Conservation (phyloP, 1,284 basidiomycete genomes). For the Ganoderma sinense region DNA sequence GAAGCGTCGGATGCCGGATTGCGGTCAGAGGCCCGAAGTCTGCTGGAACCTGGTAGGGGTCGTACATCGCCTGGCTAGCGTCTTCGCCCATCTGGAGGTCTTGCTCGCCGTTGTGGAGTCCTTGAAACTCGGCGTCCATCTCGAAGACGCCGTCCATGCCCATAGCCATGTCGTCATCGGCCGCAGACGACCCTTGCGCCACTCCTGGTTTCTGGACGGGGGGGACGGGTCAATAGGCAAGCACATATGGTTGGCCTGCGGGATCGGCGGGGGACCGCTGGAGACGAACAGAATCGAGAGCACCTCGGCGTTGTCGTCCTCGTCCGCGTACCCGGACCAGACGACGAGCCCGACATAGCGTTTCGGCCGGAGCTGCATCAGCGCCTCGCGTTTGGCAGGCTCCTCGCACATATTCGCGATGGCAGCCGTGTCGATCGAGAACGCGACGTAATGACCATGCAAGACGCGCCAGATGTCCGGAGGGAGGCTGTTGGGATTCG, state of each 20-base stretch:
- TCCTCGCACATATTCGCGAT: constrained; percentile 10
- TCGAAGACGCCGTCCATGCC: not conserved
- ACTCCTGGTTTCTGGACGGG: not conserved
- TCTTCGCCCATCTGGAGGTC: not conserved
- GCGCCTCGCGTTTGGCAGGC: constrained; percentile 18
- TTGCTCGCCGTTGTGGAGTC: not conserved
- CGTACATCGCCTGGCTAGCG: not conserved
- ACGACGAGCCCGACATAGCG: constrained; percentile 37
- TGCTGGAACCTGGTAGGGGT: not conserved
- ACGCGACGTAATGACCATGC: constrained; percentile 34
- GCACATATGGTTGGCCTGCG: constrained; percentile 1
- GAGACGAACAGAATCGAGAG: constrained; percentile 29
- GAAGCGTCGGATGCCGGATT: not conserved
- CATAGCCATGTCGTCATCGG: not conserved
- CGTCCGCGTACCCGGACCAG: constrained; percentile 17
- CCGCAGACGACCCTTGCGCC: not conserved
- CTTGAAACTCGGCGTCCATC: not conserved
- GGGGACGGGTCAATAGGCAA: constrained; percentile 5
- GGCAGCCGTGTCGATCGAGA: constrained; percentile 26
- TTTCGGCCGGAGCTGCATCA: constrained; percentile 18
- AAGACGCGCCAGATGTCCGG: constrained; percentile 25
- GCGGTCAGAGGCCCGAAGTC: constrained; percentile 2
- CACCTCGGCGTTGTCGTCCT: constrained; percentile 28
- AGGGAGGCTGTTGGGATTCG: constrained; percentile 13
- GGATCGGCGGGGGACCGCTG: constrained; percentile 11